Conservation (phyloP, 192 early-diverging fungal genomes). For the Obelidium mucronatum region DNA sequence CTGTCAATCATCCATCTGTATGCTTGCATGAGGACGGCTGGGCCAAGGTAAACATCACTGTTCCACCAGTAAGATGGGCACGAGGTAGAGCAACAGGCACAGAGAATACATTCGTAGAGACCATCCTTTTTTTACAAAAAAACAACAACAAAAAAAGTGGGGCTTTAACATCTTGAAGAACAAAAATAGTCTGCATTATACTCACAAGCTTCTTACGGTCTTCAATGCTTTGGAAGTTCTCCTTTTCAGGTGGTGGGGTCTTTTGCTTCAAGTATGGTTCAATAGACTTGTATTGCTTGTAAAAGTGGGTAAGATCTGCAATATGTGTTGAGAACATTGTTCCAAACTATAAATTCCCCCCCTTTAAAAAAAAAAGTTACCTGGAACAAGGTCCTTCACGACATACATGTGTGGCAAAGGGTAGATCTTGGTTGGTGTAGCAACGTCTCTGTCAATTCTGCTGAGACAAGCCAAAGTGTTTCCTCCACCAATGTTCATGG, state of each 20-base stretch:
- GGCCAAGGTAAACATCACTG: constrained; percentile 85
- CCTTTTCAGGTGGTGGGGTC: constrained; percentile 69
- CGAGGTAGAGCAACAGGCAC: constrained; percentile 96
- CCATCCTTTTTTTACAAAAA: constrained; percentile 79
- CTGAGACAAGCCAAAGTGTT: constrained; percentile 95
- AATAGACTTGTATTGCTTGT: constrained; percentile 97
- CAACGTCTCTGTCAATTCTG: constrained; percentile 76
- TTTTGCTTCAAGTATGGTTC: constrained; percentile 97
- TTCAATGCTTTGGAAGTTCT: constrained; percentile 93
- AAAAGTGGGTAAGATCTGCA: constrained; percentile 91
- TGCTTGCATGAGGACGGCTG: constrained; percentile 95
- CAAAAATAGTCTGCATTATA: not conserved
- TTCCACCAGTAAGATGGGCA: constrained; percentile 99
- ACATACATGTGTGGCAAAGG: constrained; percentile 97
- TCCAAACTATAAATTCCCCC: not conserved
- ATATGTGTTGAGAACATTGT: not conserved
- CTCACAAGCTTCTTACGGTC: constrained; percentile 87
- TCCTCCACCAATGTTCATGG: constrained; percentile 97
- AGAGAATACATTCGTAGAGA: constrained; percentile 97
- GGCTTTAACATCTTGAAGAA: not conserved
- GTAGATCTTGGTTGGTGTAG: constrained; percentile 84
- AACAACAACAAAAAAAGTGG: too few relatives aligned
- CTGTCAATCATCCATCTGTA: constrained; percentile 99
- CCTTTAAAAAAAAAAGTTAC: constrained; percentile 22
- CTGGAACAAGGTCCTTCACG: constrained; percentile 95